Evolutionary conservation across 495 filamentous ascomycete genomes (phyloP), one percentile per base, ranked within the genome.

Genomic region (Penicillium crystallinum): DNA sequence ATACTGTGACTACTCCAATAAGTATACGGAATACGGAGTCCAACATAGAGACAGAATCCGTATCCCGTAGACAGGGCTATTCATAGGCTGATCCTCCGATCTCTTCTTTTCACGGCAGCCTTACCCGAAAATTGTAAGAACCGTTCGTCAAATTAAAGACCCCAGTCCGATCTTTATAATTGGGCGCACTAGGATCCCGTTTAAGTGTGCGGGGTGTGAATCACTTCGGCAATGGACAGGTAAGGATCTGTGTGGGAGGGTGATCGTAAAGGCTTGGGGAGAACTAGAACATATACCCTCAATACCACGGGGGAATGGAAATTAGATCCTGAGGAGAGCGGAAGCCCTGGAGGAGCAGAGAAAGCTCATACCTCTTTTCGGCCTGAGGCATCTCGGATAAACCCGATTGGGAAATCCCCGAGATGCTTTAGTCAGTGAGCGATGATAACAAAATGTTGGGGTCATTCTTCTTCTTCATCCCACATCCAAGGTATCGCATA

Each of bases 401-500:
- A 55, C 54, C 29, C 4, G 22, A 52, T 52, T 15, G 1, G 40
- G 39, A 52, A 45, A 21, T 19, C 14, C 19, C 49, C 49, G 47
- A 42, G 46, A 41, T 33, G 6, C 37, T 50, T 50, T 50, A 49
- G 47, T 50, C 47, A 50, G 31, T 17, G 10, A n/a, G n/a, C 15
- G 29, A 21, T 22, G 46, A 50, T 50, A 50, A 53, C 50, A 44
- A 46, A 53, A 53, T 29, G 40, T 39, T 41, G 40, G 47, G 47
- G 47, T 49, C 4, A 7, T 31, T n/a, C 31, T 34, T 30, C 46
- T 35, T 45, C 50, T 50, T 41, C 49, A 56, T 61, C 46, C 46
- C 57, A 46, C 31, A 48, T 65, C 35, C 52, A 62, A 58, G 57
- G 49, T 62, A 48, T 56, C 15, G 33, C 40, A 53, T 38, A 58